Conservation (phyloP, 495 filamentous ascomycete genomes). For the Neurospora sp. region DNA sequence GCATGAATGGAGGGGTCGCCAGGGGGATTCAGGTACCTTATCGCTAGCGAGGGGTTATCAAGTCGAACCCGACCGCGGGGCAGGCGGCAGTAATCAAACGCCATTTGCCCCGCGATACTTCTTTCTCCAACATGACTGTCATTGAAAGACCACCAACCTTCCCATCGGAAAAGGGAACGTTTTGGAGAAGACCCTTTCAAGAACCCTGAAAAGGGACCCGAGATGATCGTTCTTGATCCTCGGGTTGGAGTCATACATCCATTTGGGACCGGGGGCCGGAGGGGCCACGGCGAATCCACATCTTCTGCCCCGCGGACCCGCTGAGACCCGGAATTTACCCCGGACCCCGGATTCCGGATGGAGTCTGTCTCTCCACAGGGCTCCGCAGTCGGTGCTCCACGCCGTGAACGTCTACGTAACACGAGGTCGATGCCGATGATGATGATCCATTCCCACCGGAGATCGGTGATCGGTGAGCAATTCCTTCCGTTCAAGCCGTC, state of each 20-base stretch:
- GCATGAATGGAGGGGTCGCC: neutral
- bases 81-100: too few species aligned
- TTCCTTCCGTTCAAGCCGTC: neutral
- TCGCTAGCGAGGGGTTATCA: neutral
- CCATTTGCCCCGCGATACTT: neutral
- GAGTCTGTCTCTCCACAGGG: neutral
- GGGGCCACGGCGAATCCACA: neutral
- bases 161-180: neutral
- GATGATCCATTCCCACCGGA: too few species aligned
- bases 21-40: neutral
- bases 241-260: neutral
- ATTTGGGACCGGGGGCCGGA: neutral
- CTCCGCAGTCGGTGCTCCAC: neutral
- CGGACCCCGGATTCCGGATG: neutral
- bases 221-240: neutral
- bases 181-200: neutral
- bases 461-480: neutral
- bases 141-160: neutral
- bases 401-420: neutral
- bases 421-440: too few species aligned
- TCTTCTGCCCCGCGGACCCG: neutral
- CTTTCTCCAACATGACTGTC: neutral
- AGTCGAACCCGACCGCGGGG: neutral
- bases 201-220: neutral
- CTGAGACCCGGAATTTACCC: neutral